Conservation (phyloP, 169 alveolate genomes). For the Plasmodium ovale region DNA sequence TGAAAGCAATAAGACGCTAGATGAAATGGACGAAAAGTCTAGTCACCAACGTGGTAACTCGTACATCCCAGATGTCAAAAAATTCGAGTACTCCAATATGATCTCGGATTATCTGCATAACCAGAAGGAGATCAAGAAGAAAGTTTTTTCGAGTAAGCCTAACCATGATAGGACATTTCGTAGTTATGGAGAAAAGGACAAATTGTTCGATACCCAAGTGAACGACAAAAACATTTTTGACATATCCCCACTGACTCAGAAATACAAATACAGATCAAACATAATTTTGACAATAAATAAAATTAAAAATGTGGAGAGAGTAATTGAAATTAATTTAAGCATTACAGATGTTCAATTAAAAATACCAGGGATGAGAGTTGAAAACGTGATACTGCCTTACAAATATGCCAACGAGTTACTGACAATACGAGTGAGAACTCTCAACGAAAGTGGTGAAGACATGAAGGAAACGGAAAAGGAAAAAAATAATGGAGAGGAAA, state of each 20-base stretch:
- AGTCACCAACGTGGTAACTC: neutral
- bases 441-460: neutral
- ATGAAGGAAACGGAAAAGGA: neutral
- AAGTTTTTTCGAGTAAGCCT: neutral
- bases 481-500: neutral
- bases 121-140: neutral
- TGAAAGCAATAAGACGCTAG: neutral
- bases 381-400: slow-evolving; percentile 45
- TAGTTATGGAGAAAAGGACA: slow-evolving; percentile 18
- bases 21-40: neutral
- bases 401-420: slow-evolving; percentile 42
- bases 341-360: slow-evolving; percentile 51
- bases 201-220: slow-evolving; percentile 16
- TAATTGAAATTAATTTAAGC: slow-evolving; percentile 45
- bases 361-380: slow-evolving; percentile 70
- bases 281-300: slow-evolving; percentile 51
- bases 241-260: slow-evolving; percentile 31
- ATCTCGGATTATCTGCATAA: slow-evolving; percentile 28
- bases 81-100: slow-evolving; percentile 31
- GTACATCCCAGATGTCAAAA: neutral
- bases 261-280: slow-evolving; percentile 54
- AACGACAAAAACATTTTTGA: slow-evolving; percentile 43
- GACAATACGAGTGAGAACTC: slow-evolving; percentile 37
- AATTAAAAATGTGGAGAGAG: slow-evolving; percentile 37
- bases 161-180: neutral